A percentile compares a stretch with the other conserved stretches of the same genome.
Evolutionary conservation across 805 yeast species (phyloP).

Genomic region (Spathaspora girioi): DNA sequence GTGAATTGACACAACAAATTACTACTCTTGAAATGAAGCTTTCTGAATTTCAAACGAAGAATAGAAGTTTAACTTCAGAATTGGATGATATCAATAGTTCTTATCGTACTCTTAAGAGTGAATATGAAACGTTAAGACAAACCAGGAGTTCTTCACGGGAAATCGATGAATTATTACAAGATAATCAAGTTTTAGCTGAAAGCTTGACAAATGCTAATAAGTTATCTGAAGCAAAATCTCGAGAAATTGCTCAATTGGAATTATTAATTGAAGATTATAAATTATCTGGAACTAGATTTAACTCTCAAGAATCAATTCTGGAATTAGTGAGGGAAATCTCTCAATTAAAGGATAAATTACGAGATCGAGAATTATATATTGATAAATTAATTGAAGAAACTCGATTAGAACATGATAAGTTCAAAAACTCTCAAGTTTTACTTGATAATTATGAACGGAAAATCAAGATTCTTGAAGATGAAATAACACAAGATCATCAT

Average conservation of each 20-base stretch:
- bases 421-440: constrained; percentile 1
- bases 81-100: background rate
- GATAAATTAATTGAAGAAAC: constrained; percentile 1
- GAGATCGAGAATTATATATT: constrained; percentile 4
- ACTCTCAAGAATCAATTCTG: background rate
- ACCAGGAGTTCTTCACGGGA: background rate
- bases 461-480: constrained; percentile 1
- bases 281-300: background rate
- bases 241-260: background rate
- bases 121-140: background rate
- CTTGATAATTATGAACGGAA: background rate
- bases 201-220: background rate
- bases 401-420: constrained; percentile 17
- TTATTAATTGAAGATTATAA: background rate
- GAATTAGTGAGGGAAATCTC: background rate
- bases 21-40: background rate
- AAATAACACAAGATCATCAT: background rate
- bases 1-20: background rate
- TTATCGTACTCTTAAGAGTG: background rate
- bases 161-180: constrained; percentile 1
- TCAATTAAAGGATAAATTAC: constrained; percentile 1
- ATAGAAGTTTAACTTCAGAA: background rate
- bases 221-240: background rate
- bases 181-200: constrained; percentile 1
- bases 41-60: background rate